Percentiles rank a stretch among this genome's conserved stretches.
Evolutionary conservation across 345 rosid species (phyloP).

Genomic region (Stellera chamaejasme): DNA sequence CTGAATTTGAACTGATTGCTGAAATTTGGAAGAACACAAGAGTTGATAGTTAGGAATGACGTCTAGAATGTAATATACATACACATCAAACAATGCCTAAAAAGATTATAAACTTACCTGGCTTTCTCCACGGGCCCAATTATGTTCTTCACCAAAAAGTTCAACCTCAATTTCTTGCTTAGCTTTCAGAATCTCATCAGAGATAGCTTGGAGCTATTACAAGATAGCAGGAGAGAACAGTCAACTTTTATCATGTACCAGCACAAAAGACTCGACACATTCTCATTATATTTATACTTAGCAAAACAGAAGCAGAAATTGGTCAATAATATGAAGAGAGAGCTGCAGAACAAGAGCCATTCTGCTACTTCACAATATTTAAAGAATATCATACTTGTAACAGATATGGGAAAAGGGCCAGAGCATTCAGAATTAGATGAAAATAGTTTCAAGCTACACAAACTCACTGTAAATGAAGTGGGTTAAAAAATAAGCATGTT

Average conservation of each 20-base stretch:
- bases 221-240: too few relatives aligned
- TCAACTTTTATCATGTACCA: too few relatives aligned
- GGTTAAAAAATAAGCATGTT: too few relatives aligned
- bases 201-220: constrained; percentile 11
- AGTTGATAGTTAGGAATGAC: not conserved
- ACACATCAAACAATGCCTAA: constrained; percentile 1
- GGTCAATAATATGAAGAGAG: too few relatives aligned
- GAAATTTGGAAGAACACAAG: not conserved
- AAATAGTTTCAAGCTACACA: too few relatives aligned
- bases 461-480: too few relatives aligned
- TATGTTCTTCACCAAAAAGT: constrained; percentile 68
- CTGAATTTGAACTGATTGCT: constrained; percentile 45
- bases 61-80: not conserved
- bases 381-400: not conserved
- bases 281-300: too few relatives aligned
- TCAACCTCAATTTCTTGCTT: constrained; percentile 62
- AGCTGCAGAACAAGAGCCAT: too few relatives aligned
- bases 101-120: constrained; percentile 33
- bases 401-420: not conserved
- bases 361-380: too few relatives aligned
- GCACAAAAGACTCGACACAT: too few relatives aligned
- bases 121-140: constrained; percentile 55
- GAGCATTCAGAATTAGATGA: too few relatives aligned
- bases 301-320: too few relatives aligned
- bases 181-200: constrained; percentile 59